Evolutionary conservation across 225 moss, liverwort and hornwort genomes (phyloP).

Genomic region (Sphagnum tenellum): DNA sequence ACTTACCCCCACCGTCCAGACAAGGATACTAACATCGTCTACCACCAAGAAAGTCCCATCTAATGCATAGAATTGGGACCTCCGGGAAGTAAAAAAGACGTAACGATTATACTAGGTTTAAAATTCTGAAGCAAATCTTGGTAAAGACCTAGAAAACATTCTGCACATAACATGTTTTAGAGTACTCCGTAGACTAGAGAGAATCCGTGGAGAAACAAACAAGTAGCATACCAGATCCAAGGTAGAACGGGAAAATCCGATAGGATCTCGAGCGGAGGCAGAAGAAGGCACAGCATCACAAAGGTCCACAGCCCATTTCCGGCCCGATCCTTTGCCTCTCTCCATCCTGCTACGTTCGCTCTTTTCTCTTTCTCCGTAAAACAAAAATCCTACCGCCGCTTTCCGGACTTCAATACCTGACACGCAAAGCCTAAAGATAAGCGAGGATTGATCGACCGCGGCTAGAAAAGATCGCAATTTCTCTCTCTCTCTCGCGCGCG

Average conservation of each 20-base stretch:
- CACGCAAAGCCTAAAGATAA: no score
- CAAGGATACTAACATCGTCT: no score
- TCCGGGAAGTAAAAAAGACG: no score
- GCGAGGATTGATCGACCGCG: no score
- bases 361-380: conserved; percentile 1
- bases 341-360: conserved; percentile 38
- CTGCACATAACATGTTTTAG: no score
- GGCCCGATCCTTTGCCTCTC: conserved; percentile 18
- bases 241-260: conserved; percentile 71
- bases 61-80: no score
- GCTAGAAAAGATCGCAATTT: background rate
- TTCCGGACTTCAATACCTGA: no score
- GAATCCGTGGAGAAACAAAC: background rate
- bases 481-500: background rate
- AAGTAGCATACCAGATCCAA: conserved; percentile 41
- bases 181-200: background rate
- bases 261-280: conserved; percentile 68
- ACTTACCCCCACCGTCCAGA: no score
- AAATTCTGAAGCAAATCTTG: no score
- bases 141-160: no score
- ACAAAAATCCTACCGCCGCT: background rate
- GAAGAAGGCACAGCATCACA: conserved; percentile 55
- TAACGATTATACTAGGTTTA: no score
- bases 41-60: background rate
- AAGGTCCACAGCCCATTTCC: conserved; percentile 97